Evolutionary conservation across 140 eudicot species (phyloP).

Genomic region (Cichorium intybus): DNA sequence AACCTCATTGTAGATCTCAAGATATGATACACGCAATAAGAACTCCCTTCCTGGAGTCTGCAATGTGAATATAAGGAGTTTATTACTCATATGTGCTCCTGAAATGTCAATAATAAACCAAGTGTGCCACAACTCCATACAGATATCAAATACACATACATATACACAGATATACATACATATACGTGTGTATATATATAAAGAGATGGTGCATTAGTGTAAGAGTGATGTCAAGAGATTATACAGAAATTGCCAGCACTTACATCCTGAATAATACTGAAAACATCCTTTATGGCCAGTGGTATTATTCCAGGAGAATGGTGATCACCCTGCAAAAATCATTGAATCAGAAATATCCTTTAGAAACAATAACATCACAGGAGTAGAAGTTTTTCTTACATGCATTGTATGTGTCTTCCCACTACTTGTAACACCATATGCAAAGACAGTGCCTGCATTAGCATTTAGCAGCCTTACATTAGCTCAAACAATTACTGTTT

Average conservation of each 20-base stretch:
- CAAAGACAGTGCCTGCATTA: conserved; percentile 96
- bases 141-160: background rate
- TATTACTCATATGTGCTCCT: conserved; percentile 20
- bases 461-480: conserved; percentile 20
- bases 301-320: conserved; percentile 92
- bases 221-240: background rate
- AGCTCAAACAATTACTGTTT: conserved; percentile 14
- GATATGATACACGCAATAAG: conserved; percentile 92
- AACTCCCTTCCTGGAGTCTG: conserved; percentile 99
- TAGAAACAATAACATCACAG: conserved; percentile 2
- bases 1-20: conserved; percentile 99
- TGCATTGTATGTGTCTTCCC: conserved; percentile 99
- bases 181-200: background rate
- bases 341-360: conserved; percentile 4
- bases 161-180: background rate
- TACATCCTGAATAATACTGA: conserved; percentile 99
- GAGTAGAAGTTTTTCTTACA: conserved; percentile 48
- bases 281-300: conserved; percentile 95
- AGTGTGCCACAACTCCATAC: conserved; percentile 14
- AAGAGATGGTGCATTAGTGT: conserved; percentile 4
- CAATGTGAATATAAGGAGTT: conserved; percentile 23
- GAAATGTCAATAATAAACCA: conserved; percentile 20
- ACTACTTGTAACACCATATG: conserved; percentile 99
- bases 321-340: conserved; percentile 84
- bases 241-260: conserved; percentile 27